Conservation (phyloP, 1,139 yeast genomes). For the Meyerozyma guilliermondii region DNA sequence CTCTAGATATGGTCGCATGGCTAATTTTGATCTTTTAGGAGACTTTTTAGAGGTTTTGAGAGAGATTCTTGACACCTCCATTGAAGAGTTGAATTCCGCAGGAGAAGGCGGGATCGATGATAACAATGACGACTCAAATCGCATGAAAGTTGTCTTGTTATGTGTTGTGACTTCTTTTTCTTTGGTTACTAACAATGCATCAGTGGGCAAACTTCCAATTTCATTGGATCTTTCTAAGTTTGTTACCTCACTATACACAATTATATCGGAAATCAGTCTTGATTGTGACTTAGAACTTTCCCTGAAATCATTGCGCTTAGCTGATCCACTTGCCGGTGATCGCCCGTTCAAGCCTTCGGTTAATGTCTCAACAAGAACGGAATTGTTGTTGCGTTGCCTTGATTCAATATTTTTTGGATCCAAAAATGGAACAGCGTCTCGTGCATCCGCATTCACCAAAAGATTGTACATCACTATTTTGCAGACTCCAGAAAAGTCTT, state of each 20-base stretch:
- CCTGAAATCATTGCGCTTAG: slow-evolving; percentile 70
- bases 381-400: slow-evolving; percentile 68
- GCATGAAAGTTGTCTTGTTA: slow-evolving; percentile 66
- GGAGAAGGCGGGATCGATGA: slow-evolving; percentile 2
- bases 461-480: slow-evolving; percentile 61
- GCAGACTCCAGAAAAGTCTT: slow-evolving; percentile 84
- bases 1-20: slow-evolving; percentile 86
- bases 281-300: slow-evolving; percentile 86
- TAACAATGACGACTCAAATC: slow-evolving; percentile 12
- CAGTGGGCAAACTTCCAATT: slow-evolving; percentile 50
- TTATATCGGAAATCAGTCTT: slow-evolving; percentile 61
- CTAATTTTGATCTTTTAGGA: slow-evolving; percentile 86
- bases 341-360: slow-evolving; percentile 58
- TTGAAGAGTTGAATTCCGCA: slow-evolving; percentile 18
- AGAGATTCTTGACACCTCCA: slow-evolving; percentile 59
- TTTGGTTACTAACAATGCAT: slow-evolving; percentile 68
- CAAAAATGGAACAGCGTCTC: slow-evolving; percentile 60
- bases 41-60: slow-evolving; percentile 86
- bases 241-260: slow-evolving; percentile 63
- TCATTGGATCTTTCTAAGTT: slow-evolving; percentile 66
- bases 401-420: slow-evolving; percentile 81
- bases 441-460: slow-evolving; percentile 83
- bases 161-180: slow-evolving; percentile 89
- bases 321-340: slow-evolving; percentile 58
- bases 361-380: slow-evolving; percentile 85